Percentiles rank a stretch among this genome's conserved stretches.
phyloP scores from a whole-genome alignment of 192 early-diverging fungal genomes.

The Neocallimastix lanati region DNA sequence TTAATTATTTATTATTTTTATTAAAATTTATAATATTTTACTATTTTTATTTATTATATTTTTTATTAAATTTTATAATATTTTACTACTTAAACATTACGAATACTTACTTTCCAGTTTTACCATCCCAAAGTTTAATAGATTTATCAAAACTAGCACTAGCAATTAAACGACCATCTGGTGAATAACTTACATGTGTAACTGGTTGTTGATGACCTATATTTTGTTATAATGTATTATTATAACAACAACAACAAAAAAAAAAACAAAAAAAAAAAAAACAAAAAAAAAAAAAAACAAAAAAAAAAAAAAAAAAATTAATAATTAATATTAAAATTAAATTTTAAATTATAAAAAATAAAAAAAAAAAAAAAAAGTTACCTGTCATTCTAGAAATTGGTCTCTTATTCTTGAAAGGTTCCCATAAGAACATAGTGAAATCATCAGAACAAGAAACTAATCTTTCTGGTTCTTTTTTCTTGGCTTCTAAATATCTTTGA shows the following conservation, averaged over 20 bases:
- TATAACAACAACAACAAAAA: no score
- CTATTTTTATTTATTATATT: no score
- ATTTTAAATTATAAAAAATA: no score
- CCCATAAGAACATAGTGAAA: constrained; percentile 95
- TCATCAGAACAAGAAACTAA: constrained; percentile 90
- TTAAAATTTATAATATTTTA: not conserved
- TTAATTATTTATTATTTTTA: constrained; percentile 1
- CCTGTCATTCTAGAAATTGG: constrained; percentile 51
- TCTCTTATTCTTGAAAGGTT: constrained; percentile 52
- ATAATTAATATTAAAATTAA: no score
- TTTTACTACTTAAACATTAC: no score
- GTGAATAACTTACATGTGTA: constrained; percentile 84
- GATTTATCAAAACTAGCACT: constrained; percentile 92
- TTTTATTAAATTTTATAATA: no score
- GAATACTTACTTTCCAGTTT: constrained; percentile 47
- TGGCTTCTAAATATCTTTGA: constrained; percentile 54
- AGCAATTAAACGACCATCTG: constrained; percentile 72
- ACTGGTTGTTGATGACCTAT: constrained; percentile 86
- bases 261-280: no score
- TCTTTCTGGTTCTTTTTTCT: constrained; percentile 49
- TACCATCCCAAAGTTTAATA: constrained; percentile 92
- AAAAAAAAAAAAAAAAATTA: no score
- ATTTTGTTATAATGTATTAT: no score
- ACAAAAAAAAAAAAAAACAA: no score
- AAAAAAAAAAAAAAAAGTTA: not conserved